Percentiles rank a stretch among this genome's conserved stretches.
phyloP scores from a whole-genome alignment of 23 red algal genomes.

The Pyropia haitanensis region DNA sequence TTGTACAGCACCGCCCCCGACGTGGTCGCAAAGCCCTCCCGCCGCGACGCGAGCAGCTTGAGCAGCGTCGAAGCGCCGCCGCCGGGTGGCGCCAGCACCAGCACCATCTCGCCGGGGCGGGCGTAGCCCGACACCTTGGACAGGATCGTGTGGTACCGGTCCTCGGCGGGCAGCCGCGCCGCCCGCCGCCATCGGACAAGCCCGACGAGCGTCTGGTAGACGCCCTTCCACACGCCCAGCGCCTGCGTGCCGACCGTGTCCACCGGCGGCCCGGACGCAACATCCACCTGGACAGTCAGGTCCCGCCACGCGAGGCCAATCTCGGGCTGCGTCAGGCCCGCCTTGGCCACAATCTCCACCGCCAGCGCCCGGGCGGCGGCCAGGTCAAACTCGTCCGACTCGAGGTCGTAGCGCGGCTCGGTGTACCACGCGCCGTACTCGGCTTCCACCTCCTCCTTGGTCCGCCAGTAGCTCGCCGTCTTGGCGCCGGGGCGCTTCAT shows the following conservation, averaged over 20 bases:
- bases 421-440: slow-evolving; percentile 9
- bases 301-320: slow-evolving; percentile 17
- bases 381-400: slow-evolving; percentile 16
- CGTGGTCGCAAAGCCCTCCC: slow-evolving; percentile 6
- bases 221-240: background rate
- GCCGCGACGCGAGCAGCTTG: slow-evolving; percentile 34
- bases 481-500: background rate
- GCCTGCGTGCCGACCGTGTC: slow-evolving; percentile 18
- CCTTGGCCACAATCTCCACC: slow-evolving; percentile 5
- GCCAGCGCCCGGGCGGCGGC: slow-evolving; percentile 9
- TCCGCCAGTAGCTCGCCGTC: background rate
- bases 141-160: background rate
- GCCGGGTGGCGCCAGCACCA: slow-evolving; percentile 75
- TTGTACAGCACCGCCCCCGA: slow-evolving; percentile 70
- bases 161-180: no score
- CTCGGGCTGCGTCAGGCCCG: slow-evolving; percentile 5
- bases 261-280: slow-evolving; percentile 8
- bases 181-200: no score
- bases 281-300: slow-evolving; percentile 21
- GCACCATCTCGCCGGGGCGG: slow-evolving; percentile 61
- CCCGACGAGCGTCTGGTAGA: background rate
- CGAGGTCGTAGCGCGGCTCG: slow-evolving; percentile 23
- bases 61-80: slow-evolving; percentile 64
- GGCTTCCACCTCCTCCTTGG: slow-evolving; percentile 23
- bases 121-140: slow-evolving; percentile 46